Percentiles rank a stretch among this genome's conserved stretches.
These are phyloP conservation scores for Aspergillus amoenus DNA, from an alignment of 2,329 filamentous ascomycete species.

Conservation along the genomic window DNA sequence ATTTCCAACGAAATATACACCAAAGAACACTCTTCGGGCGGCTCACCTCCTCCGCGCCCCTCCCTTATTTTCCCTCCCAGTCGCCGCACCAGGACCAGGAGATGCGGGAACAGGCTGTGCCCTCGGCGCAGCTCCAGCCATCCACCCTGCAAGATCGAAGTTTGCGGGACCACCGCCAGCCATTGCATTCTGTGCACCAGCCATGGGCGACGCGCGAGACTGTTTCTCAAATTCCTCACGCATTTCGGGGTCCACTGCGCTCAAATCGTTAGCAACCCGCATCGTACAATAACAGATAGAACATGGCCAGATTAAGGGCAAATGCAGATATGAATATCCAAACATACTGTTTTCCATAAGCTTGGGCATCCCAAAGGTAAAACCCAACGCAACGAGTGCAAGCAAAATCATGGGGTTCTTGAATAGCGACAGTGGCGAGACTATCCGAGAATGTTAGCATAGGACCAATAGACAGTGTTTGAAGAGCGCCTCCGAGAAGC, in stretches of 20 bases:
- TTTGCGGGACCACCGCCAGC: conserved; percentile 59
- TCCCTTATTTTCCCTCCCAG: conserved; percentile 25
- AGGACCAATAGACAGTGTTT: background rate
- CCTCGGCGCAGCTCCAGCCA: conserved; percentile 56
- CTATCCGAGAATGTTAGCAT: conserved; percentile 41
- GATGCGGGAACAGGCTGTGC: conserved; percentile 5
- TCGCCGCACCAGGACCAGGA: conserved; percentile 26
- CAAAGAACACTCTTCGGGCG: background rate
- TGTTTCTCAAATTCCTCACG: conserved; percentile 89
- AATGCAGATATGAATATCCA: conserved; percentile 2
- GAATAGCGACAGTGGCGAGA: conserved; percentile 76
- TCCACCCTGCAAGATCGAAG: conserved; percentile 68
- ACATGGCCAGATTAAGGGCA: background rate
- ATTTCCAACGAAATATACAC: background rate
- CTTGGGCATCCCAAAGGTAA: conserved; percentile 93
- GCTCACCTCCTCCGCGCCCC: background rate
- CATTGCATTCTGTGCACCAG: conserved; percentile 59
- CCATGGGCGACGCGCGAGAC: conserved; percentile 72
- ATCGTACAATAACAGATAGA: background rate
- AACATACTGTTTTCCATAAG: conserved; percentile 89
- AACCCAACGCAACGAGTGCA: conserved; percentile 74
- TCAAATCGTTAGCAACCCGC: conserved; percentile 2
- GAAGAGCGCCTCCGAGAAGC: background rate
- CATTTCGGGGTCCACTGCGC: conserved; percentile 90
- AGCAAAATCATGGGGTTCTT: conserved; percentile 98